Evolutionary conservation across 306 rosid genomes (phyloP), one percentile per base, ranked within the genome.

Genomic region (Pterocarpus macrocarpus): DNA sequence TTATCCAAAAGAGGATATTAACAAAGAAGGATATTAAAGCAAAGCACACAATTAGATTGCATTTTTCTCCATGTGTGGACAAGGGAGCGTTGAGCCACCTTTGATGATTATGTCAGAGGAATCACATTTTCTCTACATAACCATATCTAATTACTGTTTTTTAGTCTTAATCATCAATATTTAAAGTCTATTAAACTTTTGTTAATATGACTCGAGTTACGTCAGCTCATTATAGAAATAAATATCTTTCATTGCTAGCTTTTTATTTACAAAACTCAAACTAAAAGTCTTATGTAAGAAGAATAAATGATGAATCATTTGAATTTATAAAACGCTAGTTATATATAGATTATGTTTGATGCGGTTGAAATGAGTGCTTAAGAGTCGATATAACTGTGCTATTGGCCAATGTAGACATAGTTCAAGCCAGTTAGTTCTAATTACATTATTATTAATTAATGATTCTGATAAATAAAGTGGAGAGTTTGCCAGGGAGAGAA

Each of bases 21-120:
- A 58, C 12, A 73, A 4, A 43, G 45, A 59, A 33, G 17, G 14
- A 50, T 16, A 44, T 41, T 10, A 57, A 43, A 41, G 75, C 53
- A 53, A 41, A 64, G 9, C 71, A 78, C 81, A 61, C 22, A 61
- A 72, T 71, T 44, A 59, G 16, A 65, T 39, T 22, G 45, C 62
- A 28, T 43, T 64, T 73, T 81, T 8, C 16, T 7, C 35, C 50
- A 33, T 67, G 68, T 49, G 61, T 44, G 59, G 14, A 39, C 36
- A 35, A 41, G 66, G 47, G 38, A 28, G 32, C 15, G 66, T 32
- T 58, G 76, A 78, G 69, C 52, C 83, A 78, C 69, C 30, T 73
- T 34, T 43, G 75, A 85, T 85, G 59, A 68, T 78, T 53, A 62
- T 78, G 84, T 69, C 45, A 55, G 14, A n/a, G 77, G 73, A 73